These are phyloP conservation scores for Neolentinus lepideus DNA, from an alignment of 1,284 basidiomycete genomes.

Conservation along the genomic window DNA sequence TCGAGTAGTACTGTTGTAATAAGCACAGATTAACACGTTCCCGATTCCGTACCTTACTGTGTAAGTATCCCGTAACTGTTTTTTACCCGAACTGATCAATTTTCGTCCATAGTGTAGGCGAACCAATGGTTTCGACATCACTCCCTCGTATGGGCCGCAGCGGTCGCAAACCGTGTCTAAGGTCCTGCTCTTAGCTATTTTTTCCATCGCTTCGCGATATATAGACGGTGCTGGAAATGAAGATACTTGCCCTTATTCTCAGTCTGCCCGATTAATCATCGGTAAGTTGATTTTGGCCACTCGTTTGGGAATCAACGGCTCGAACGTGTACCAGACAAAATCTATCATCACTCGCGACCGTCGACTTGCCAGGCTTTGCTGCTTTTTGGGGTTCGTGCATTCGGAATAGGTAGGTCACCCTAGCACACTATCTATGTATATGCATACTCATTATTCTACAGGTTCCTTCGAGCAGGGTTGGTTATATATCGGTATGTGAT, in stretches of 20 bases:
- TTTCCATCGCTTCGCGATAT: constrained; percentile 72
- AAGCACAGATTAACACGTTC: neutral
- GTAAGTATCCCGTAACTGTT: neutral
- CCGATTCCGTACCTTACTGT: neutral
- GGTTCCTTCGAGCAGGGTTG: constrained; percentile 76
- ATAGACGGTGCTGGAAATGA: constrained; percentile 38
- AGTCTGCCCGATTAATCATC: constrained; percentile 60
- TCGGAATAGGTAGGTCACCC: constrained; percentile 57
- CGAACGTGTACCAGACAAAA: constrained; percentile 36
- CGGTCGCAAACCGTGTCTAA: constrained; percentile 37
- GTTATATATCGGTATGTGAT: constrained; percentile 62
- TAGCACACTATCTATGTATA: constrained; percentile 5
- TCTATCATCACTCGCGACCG: constrained; percentile 58
- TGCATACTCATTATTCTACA: constrained; percentile 9
- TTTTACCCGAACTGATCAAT: neutral
- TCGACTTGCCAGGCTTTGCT: constrained; percentile 74
- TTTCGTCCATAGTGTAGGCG: neutral
- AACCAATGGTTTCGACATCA: neutral
- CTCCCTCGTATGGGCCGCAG: neutral
- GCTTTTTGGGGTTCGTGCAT: constrained; percentile 74
- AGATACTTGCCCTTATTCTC: constrained; percentile 35
- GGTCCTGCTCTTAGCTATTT: constrained; percentile 71
- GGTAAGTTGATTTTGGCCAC: constrained; percentile 40
- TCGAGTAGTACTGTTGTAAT: constrained; percentile 5
- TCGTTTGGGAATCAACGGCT: neutral